Base-by-base conservation (phyloP, 176 grass and related monocot genomes). In the Avena eriantha region DNA sequence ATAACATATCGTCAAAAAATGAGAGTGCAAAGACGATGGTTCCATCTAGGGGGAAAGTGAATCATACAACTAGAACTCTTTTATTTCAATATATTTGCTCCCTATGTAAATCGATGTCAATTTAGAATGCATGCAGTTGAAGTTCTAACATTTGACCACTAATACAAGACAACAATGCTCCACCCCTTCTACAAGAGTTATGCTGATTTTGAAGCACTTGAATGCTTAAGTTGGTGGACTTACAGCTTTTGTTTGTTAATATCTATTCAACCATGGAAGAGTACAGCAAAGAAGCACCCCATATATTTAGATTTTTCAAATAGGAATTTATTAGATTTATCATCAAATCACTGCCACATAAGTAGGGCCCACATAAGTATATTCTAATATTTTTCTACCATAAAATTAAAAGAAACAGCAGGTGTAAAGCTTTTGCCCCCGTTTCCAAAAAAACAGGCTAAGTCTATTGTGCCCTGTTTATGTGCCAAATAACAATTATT, bases 1-100 rank as follows among this genome's bases (percentile, higher is more conserved):
- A 65, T 21, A 80, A 24, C 11, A 71, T 58, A 89, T 67, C 18
- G 58, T 61, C 63, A 57, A 78, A 78, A 69, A 86, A 8, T 8
- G 63, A 12, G 72, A 80, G 43, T 29, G 47, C 50, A 70, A 23
- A 60, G 5, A 59, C 2, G 29, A 78, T 55, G 1, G 31, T 24
- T 59, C 63, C 51, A 71, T 78, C 61, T 77, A 36, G 64, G 53
- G 68, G 6, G 8, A 31, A 55, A 83, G 5, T 4, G 29, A 82
- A 43, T 5, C 21, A 41, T 76, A 77, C 34, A 69, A 69, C 5
- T 80, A 51, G 3, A 51, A 76, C 1, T 55, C 2, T 48, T 45
- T 54, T 41, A 18, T 55, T 8, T 33, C 51, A 64, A 72, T 71
- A 83, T 54, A 19, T 31, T 34, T 10, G 18, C 49, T 77, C 0